Percentiles rank a stretch among this genome's conserved stretches.
phyloP scores from a whole-genome alignment of 257 asterid genomes.

The Scutellaria minor region DNA sequence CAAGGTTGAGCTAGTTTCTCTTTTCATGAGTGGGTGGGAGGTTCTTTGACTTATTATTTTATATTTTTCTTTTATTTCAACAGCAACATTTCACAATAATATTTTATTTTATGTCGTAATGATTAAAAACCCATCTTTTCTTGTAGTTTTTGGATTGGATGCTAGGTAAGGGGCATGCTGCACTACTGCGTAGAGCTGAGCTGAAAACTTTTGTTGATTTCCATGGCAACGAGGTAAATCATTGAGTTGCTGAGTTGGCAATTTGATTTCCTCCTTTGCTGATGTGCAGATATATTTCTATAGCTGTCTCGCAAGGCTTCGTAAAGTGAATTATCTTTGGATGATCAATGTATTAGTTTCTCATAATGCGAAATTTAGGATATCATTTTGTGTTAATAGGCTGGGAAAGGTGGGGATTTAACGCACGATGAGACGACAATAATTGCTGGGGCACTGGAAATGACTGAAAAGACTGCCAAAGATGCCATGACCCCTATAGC shows the following conservation, averaged over 20 bases:
- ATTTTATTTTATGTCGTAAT: not conserved
- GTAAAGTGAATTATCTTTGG: not conserved
- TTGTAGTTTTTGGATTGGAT: constrained; percentile 91
- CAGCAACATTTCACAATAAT: not conserved
- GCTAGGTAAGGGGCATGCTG: constrained; percentile 98
- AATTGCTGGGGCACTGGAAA: constrained; percentile 91
- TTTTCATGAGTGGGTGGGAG: too few species aligned
- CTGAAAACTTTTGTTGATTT: constrained; percentile 97
- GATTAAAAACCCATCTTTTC: constrained; percentile 19
- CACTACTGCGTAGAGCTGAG: constrained; percentile 92
- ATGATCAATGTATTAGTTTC: not conserved
- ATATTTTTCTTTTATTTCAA: not conserved
- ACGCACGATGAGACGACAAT: constrained; percentile 98
- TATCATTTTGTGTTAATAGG: constrained; percentile 49
- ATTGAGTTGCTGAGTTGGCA: not conserved
- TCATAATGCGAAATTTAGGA: constrained; percentile 25
- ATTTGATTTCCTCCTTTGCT: constrained; percentile 1
- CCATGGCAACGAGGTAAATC: constrained; percentile 91
- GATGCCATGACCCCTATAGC: constrained; percentile 97
- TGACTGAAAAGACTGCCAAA: constrained; percentile 92
- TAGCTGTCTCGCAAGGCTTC: not conserved
- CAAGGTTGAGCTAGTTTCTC: too few species aligned
- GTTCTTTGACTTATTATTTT: not conserved
- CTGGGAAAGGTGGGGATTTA: constrained; percentile 99
- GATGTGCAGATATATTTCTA: constrained; percentile 1